Evolutionary conservation across 441 rosid genomes (phyloP).

Genomic region (Pelargonium cotyledonis): DNA sequence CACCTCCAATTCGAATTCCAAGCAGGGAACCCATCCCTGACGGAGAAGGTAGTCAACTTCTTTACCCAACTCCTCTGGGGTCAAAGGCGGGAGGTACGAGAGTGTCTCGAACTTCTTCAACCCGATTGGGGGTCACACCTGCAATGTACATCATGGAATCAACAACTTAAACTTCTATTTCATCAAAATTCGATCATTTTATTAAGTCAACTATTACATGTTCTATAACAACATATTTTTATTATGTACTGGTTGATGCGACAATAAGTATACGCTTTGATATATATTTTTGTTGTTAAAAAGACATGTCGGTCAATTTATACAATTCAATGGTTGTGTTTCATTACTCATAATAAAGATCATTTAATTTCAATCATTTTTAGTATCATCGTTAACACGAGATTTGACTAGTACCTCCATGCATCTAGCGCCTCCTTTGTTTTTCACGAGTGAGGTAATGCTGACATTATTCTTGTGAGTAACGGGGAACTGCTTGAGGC

Average conservation of each 20-base stretch:
- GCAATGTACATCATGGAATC: not conserved
- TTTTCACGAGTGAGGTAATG: conserved; percentile 25
- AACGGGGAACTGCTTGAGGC: conserved; percentile 22
- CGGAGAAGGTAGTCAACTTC: conserved; percentile 29
- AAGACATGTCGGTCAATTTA: no score
- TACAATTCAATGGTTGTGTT: no score
- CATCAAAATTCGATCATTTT: no score
- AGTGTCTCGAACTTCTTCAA: conserved; percentile 27
- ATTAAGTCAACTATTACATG: no score
- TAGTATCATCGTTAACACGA: no score
- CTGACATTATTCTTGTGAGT: conserved; percentile 20
- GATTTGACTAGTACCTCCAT: not conserved
- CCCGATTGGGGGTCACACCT: conserved; percentile 19
- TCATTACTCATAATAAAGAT: no score
- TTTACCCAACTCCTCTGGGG: conserved; percentile 7
- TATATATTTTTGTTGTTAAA: no score
- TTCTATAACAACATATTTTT: no score
- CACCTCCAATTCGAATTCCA: conserved; percentile 29
- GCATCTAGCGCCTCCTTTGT: conserved; percentile 13
- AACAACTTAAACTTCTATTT: not conserved
- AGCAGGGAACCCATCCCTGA: conserved; percentile 25
- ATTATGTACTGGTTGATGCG: no score
- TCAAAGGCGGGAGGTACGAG: conserved; percentile 21
- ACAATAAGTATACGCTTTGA: no score
- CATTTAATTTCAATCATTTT: no score